phyloP scores from a whole-genome alignment of 371 early-diverging fungal genomes.

The Mucor indicus region DNA sequence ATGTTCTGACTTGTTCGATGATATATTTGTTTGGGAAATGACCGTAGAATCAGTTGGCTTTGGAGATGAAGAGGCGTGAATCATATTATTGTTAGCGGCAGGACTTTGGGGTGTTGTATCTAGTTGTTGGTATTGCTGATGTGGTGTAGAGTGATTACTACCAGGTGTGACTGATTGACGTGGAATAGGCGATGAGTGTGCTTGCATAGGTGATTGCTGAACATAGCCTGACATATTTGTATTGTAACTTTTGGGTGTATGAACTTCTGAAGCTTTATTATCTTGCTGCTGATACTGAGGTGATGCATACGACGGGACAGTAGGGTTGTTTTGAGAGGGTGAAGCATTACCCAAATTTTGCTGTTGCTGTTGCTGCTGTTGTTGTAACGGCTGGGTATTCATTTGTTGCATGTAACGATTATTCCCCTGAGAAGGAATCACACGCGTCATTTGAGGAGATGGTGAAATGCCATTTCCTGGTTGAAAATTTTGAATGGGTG shows the following conservation, averaged over 20 bases:
- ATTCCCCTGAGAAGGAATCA: slow-evolving; percentile 38
- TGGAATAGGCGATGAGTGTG: slow-evolving; percentile 25
- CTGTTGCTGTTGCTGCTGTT: slow-evolving; percentile 17
- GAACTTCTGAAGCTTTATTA: too few species aligned
- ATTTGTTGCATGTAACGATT: slow-evolving; percentile 34
- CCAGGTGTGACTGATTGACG: slow-evolving; percentile 33
- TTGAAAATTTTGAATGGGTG: slow-evolving; percentile 28
- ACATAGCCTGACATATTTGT: slow-evolving; percentile 15
- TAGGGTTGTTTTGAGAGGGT: slow-evolving; percentile 18
- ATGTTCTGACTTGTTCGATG: not conserved
- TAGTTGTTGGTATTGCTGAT: slow-evolving; percentile 27
- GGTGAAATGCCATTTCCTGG: slow-evolving; percentile 24
- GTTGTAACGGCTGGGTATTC: slow-evolving; percentile 16
- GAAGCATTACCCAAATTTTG: slow-evolving; percentile 10
- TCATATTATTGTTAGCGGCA: slow-evolving; percentile 17
- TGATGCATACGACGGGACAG: slow-evolving; percentile 19
- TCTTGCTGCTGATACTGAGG: slow-evolving; percentile 17
- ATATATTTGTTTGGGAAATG: not conserved
- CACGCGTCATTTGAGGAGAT: slow-evolving; percentile 31
- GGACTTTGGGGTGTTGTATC: slow-evolving; percentile 7
- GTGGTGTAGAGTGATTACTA: slow-evolving; percentile 35
- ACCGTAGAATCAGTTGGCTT: not conserved
- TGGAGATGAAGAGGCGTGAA: slow-evolving; percentile 20
- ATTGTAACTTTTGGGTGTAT: slow-evolving; percentile 11
- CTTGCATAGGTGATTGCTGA: slow-evolving; percentile 31